A percentile compares a stretch with the other conserved stretches of the same genome.
Evolutionary conservation across 176 grass and related monocot genomes (phyloP).

Genomic region (Bothriochloa decipiens): DNA sequence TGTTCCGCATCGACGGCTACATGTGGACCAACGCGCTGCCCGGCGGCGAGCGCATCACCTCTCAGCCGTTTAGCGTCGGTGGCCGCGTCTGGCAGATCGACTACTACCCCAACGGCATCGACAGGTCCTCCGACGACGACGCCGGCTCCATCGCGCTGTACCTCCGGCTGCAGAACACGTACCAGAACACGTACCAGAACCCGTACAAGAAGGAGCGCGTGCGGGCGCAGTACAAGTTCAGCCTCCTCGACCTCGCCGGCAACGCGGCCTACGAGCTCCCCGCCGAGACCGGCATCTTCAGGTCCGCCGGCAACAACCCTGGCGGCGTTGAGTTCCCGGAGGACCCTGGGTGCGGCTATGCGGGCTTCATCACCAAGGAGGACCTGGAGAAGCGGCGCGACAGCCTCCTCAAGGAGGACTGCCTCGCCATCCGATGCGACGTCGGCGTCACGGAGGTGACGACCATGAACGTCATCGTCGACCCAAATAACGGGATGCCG

Average conservation of each 20-base stretch:
- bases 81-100: neutral
- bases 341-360: too few species aligned
- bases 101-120: neutral
- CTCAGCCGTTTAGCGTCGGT: neutral
- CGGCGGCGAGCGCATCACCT: neutral
- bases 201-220: neutral
- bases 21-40: neutral
- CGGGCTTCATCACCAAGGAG: too few species aligned
- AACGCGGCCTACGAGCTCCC: neutral
- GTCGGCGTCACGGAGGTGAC: too few species aligned
- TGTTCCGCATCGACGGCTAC: slow-evolving; percentile 30
- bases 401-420: too few species aligned
- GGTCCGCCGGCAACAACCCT: too few species aligned
- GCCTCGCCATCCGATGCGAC: too few species aligned
- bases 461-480: too few species aligned
- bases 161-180: neutral
- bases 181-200: fast-evolving
- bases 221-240: neutral
- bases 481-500: too few species aligned
- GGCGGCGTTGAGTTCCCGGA: too few species aligned
- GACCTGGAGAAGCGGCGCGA: too few species aligned
- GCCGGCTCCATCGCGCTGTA: neutral
- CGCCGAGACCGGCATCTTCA: too few species aligned
- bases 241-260: slow-evolving; percentile 1
- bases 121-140: neutral